Percentiles rank a stretch among this genome's conserved stretches.
phyloP scores from a whole-genome alignment of 2,329 filamentous ascomycete species.

The Cordyceps cateniannulata region DNA sequence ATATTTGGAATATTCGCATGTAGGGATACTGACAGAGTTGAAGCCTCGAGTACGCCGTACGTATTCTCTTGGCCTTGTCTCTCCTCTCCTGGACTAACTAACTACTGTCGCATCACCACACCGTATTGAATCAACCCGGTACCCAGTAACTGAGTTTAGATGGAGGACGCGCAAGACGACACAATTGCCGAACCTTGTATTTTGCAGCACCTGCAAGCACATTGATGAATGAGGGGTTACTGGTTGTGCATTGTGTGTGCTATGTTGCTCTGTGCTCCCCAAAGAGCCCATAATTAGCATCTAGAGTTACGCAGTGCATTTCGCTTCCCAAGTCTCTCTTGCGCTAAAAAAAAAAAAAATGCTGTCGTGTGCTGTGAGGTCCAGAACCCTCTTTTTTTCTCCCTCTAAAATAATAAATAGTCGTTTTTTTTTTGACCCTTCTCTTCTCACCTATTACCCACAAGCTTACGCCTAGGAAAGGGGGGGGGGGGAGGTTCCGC shows the following conservation, averaged over 20 bases:
- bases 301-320: neutral
- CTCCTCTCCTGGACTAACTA: no score
- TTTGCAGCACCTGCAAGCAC: neutral
- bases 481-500: neutral
- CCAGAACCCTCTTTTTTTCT: neutral
- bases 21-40: no score
- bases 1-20: no score
- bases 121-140: no score
- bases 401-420: no score
- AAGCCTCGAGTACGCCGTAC: neutral
- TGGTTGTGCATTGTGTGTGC: no score
- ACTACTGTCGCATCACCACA: no score
- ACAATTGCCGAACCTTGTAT: neutral
- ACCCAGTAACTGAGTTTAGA: no score
- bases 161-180: no score
- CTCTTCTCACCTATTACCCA: neutral
- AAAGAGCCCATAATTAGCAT: constrained; percentile 4
- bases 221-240: no score
- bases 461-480: constrained; percentile 3
- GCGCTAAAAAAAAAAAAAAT: neutral
- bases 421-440: no score
- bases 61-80: no score
- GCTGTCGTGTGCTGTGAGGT: constrained; percentile 1
- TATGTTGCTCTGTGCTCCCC: neutral
- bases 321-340: neutral